A percentile compares a stretch with the other conserved stretches of the same genome.
Evolutionary conservation across 106 monocot species (phyloP).

Genomic region (Hemerocallis citrina): DNA sequence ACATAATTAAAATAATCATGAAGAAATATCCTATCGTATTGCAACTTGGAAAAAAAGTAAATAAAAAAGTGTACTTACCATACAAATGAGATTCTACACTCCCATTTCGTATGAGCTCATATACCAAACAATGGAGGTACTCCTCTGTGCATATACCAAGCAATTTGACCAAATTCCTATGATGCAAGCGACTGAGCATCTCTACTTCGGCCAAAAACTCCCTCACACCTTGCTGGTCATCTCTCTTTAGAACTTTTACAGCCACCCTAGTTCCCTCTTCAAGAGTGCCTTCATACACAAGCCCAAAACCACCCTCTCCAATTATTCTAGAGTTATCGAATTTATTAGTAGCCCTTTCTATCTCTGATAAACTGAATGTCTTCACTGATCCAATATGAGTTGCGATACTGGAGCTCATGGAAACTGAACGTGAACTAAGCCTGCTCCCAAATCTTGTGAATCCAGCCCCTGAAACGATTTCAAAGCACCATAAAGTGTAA

Average conservation of each 20-base stretch:
- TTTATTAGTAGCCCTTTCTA: conserved; percentile 58
- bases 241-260: conserved; percentile 81
- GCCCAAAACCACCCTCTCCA: conserved; percentile 92
- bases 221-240: conserved; percentile 61
- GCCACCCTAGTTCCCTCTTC: conserved; percentile 61
- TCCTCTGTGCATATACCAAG: conserved; percentile 80
- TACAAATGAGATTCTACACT: conserved; percentile 86
- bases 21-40: too few species aligned
- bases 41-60: not conserved
- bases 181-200: conserved; percentile 89
- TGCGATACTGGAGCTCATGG: conserved; percentile 52
- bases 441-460: conserved; percentile 25
- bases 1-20: too few species aligned
- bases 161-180: conserved; percentile 76
- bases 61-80: conserved; percentile 26
- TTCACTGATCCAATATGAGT: conserved; percentile 54
- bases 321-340: conserved; percentile 57
- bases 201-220: conserved; percentile 88
- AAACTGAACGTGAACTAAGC: conserved; percentile 44
- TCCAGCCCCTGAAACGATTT: conserved; percentile 25
- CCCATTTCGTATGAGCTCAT: conserved; percentile 80
- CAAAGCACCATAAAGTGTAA: not conserved
- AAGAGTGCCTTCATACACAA: conserved; percentile 67
- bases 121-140: conserved; percentile 48
- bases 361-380: conserved; percentile 55